Base-by-base conservation (phyloP, 139 green algal species). In the Chlamydomonas applanata region DNA sequence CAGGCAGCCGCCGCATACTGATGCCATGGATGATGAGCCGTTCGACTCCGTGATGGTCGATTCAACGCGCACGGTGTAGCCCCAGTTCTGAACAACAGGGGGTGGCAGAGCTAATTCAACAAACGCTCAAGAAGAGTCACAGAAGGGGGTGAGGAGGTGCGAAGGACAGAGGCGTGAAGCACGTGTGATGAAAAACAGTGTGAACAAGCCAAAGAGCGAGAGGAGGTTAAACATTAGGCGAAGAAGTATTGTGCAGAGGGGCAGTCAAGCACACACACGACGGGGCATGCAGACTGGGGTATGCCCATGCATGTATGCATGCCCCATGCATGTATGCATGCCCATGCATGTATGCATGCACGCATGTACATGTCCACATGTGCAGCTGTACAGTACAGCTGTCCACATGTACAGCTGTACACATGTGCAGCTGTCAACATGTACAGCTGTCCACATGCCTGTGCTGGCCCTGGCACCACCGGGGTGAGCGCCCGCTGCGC, bases 1-100 rank as follows among this genome's bases (percentile, higher is more conserved):
- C 9, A 99, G 83, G 82, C 88, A 97, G 40, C 92, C 96, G 20
- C 93, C 95, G 69, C 96, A 99, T 24, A 99, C 96, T 2, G 90
- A 94, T 4, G 96, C 96, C 96, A 99, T 99, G 68, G 85, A 93
- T 76, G 80, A 93, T 49, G 86, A 95, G n/a, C 96, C 96, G 80
- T 99, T 99, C 86, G 76, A 92, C 83, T 99, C 96, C 2, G 96
- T 99, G 76, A 99, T 96, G 61, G 87, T 98, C 83, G 76, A 92
- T 85, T 99, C 96, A 59, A 99, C 75, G 0, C 95, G 82, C 3
- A 98, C 90, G 5, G 85, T 89, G 80, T 96, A 97, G 20, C 65
- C 11, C 40, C 40, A 49, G 40, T 49, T 11, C 40, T 49, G 40
- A 14, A 14, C 46, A 56, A 24, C 46, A 24, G 46, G 46, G 14